Base-by-base conservation (phyloP, 2,329 filamentous ascomycete species). In the Cladosporium sp. region DNA sequence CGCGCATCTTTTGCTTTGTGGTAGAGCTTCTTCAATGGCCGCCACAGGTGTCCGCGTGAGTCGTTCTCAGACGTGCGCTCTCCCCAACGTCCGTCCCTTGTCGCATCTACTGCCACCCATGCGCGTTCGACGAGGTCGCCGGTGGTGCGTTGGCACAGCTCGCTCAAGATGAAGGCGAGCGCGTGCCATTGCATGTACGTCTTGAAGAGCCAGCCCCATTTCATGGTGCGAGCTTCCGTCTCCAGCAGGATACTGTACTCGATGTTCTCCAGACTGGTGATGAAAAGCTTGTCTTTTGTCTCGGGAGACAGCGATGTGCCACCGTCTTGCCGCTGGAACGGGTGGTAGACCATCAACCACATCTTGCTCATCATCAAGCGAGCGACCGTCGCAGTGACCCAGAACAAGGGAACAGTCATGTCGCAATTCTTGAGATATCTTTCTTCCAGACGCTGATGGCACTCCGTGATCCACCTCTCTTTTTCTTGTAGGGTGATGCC, bases 291-390 rank as follows among this genome's bases (percentile, higher is more conserved):
- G 56, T 89, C 80, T 53, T 82, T 81, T 8, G 81, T 80, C 44
- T 84, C 83, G 46, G 80, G 76, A 0, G 81, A 78, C 7, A 86
- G 72, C 22, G 74, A 76, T 8, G 74, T 68, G n/a, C 75, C 76
- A 9, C 77, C 75, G 22, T 82, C 78, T 33, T 77, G 76, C 48
- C 83, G 79, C 32, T 86, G 81, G 61, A 85, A 77, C 0, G 87
- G 86, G 60, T 92, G 84, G 62, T 92, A 87, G 2, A 89, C 78
- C 55, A 90, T 78, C 34, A 93, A 76, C 72, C 84, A 88, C 74
- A 90, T 82, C 69, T 90, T 92, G 49, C 84, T 83, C 70, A 90
- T 80, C 56, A 91, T 82, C 32, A 92, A 74, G 9, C 86, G 80
- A 3, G 82, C 78, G 19, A 88, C 76, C 28, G 85, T 86, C 3